phyloP scores from a whole-genome alignment of 306 rosid genomes.

The Coriaria nepalensis region DNA sequence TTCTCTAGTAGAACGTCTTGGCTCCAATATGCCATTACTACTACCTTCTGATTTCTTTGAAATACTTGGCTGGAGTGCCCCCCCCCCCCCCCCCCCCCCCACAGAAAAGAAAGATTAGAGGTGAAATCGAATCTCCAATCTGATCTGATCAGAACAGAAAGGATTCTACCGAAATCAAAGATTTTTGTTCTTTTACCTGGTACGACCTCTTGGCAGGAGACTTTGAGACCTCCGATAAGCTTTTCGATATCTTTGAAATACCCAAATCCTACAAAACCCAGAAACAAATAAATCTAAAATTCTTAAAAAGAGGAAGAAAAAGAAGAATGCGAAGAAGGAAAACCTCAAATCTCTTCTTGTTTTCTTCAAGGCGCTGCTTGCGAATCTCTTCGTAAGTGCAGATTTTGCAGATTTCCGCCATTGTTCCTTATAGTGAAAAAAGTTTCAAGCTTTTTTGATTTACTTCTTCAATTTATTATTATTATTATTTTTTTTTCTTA shows the following conservation, averaged over 20 bases:
- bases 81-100: not conserved
- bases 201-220: constrained; percentile 25
- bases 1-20: constrained; percentile 42
- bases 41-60: constrained; percentile 21
- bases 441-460: too few relatives aligned
- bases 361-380: constrained; percentile 52
- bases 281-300: not conserved
- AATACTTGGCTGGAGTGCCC: constrained; percentile 21
- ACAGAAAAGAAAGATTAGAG: not conserved
- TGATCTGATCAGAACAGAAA: not conserved
- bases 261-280: constrained; percentile 43
- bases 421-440: too few relatives aligned
- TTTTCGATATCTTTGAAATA: constrained; percentile 39
- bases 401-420: not conserved
- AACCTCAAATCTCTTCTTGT: constrained; percentile 60
- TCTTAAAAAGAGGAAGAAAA: not conserved
- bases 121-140: not conserved
- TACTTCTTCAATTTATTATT: too few relatives aligned
- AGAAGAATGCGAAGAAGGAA: not conserved
- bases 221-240: constrained; percentile 23
- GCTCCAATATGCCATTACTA: constrained; percentile 19
- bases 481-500: too few relatives aligned
- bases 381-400: constrained; percentile 51
- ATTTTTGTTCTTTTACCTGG: constrained; percentile 22
- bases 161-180: constrained; percentile 5